phyloP scores from a whole-genome alignment of 257 asterid genomes.

The Rauvolfia tetraphylla region DNA sequence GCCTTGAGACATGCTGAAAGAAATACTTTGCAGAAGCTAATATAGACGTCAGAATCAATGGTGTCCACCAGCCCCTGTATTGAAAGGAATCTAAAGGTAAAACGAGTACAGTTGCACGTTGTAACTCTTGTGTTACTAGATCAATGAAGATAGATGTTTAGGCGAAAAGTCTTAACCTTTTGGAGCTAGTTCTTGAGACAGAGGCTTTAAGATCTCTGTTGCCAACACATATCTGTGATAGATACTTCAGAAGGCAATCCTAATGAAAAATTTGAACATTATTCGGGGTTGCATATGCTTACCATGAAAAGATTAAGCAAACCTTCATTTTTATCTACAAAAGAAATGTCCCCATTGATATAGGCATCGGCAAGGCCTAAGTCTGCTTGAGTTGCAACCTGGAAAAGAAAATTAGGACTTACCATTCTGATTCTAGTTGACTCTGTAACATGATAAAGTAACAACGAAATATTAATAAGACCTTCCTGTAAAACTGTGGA shows the following conservation, averaged over 20 bases:
- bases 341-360: constrained; percentile 76
- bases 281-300: constrained; percentile 9
- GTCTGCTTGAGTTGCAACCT: constrained; percentile 81
- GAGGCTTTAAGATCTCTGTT: constrained; percentile 64
- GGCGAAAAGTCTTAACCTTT: constrained; percentile 39
- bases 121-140: neutral
- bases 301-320: constrained; percentile 81
- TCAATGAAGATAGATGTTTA: neutral
- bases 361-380: constrained; percentile 93
- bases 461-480: constrained; percentile 4
- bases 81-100: neutral
- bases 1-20: constrained; percentile 60
- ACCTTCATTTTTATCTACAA: constrained; percentile 60
- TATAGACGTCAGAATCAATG: constrained; percentile 62
- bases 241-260: constrained; percentile 13
- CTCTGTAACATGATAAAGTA: neutral
- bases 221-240: constrained; percentile 64
- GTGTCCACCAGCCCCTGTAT: constrained; percentile 95
- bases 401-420: neutral
- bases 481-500: constrained; percentile 92
- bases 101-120: neutral
- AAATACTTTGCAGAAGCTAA: constrained; percentile 80
- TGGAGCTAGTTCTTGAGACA: constrained; percentile 40
- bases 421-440: neutral
- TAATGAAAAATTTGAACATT: neutral